phyloP scores from a whole-genome alignment of 164 flowering plant genomes.

The Sextonia rubra region DNA sequence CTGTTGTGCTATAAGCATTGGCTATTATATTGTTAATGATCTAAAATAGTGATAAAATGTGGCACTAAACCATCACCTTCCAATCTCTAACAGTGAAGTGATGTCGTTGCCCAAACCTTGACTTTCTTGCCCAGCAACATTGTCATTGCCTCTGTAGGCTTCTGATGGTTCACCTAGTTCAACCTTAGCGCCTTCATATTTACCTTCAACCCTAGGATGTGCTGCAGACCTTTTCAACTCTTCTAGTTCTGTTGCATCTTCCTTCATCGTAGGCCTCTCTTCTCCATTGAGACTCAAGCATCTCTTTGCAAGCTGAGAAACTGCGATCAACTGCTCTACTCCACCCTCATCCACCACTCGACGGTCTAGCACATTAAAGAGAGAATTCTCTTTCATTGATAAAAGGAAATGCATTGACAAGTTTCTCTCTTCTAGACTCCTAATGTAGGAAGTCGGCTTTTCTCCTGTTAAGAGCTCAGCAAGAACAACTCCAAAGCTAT shows the following conservation, averaged over 20 bases:
- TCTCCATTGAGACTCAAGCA: no score
- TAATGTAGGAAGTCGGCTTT: slow-evolving; percentile 1
- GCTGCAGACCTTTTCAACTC: no score
- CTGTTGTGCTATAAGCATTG: no score
- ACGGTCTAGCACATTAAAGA: neutral
- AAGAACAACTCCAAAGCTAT: slow-evolving; percentile 15
- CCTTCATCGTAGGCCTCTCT: no score
- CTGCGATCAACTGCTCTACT: neutral
- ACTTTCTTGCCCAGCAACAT: neutral
- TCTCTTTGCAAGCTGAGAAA: no score
- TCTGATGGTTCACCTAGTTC: neutral
- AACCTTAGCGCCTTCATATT: neutral
- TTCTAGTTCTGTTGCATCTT: no score
- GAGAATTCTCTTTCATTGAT: neutral
- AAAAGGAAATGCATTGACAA: neutral
- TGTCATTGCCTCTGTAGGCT: neutral
- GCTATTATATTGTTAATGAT: no score
- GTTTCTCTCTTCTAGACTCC: slow-evolving; percentile 2
- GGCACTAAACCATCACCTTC: neutral
- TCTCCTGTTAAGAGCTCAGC: slow-evolving; percentile 13
- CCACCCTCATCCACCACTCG: slow-evolving; percentile 3
- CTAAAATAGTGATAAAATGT: no score
- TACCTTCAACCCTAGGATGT: neutral
- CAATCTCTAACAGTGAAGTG: neutral
- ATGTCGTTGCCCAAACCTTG: neutral